Evolutionary conservation across 2,329 filamentous ascomycete species (phyloP).

Genomic region (Lomentospora prolificans): DNA sequence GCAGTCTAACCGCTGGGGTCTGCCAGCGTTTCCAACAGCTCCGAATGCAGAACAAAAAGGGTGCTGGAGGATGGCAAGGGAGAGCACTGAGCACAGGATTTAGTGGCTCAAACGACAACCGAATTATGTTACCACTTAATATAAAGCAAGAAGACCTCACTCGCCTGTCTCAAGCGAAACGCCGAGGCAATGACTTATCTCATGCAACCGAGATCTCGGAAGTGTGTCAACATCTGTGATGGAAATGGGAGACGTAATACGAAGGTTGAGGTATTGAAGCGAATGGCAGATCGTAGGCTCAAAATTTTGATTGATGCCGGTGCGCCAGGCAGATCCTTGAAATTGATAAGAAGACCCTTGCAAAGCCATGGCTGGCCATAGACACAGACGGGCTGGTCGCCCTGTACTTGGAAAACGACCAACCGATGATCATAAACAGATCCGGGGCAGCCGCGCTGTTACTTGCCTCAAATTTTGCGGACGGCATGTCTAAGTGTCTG

Average conservation of each 20-base stretch:
- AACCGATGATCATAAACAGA: slow-evolving; percentile 32
- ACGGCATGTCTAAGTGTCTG: slow-evolving; percentile 40
- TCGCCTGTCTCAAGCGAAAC: slow-evolving; percentile 47
- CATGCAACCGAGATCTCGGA: slow-evolving; percentile 38
- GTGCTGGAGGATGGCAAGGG: slow-evolving; percentile 6
- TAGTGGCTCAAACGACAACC: slow-evolving; percentile 61
- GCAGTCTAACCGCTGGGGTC: slow-evolving; percentile 58
- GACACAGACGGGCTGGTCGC: slow-evolving; percentile 36
- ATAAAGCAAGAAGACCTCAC: slow-evolving; percentile 52
- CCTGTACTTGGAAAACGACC: slow-evolving; percentile 43
- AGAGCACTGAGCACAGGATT: slow-evolving; percentile 53
- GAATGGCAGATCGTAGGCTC: slow-evolving; percentile 27
- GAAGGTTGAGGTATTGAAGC: slow-evolving; percentile 33
- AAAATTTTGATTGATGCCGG: slow-evolving; percentile 54
- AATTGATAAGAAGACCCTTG: slow-evolving; percentile 42
- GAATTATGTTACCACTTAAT: slow-evolving; percentile 47
- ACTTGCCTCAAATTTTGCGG: slow-evolving; percentile 42
- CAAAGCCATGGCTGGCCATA: slow-evolving; percentile 36
- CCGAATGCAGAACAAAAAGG: neutral
- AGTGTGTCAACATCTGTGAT: slow-evolving; percentile 27
- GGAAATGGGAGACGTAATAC: slow-evolving; percentile 25
- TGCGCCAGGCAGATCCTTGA: slow-evolving; percentile 55
- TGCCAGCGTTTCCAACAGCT: slow-evolving; percentile 34
- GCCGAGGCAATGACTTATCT: slow-evolving; percentile 53
- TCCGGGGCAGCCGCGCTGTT: slow-evolving; percentile 29